Evolutionary conservation across 768 basidiomycete genomes (phyloP).

Genomic region (Serendipita sp.): DNA sequence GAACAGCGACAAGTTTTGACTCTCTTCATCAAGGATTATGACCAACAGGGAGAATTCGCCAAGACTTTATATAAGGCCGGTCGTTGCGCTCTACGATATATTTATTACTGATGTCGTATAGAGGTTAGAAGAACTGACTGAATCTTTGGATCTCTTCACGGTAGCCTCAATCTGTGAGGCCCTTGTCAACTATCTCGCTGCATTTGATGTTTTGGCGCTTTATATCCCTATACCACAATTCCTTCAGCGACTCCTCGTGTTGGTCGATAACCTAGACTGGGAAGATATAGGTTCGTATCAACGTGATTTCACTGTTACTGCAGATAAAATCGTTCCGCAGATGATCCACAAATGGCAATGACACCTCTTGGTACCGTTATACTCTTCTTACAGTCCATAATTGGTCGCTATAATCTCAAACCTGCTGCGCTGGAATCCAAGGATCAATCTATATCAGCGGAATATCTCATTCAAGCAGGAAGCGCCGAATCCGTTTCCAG

Average conservation of each 20-base stretch:
- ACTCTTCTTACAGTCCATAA: conserved; percentile 48
- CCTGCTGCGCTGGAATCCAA: conserved; percentile 31
- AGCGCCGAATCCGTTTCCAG: conserved; percentile 28
- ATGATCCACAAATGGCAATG: conserved; percentile 72
- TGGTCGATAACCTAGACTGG: conserved; percentile 61
- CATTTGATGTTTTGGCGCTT: conserved; percentile 53
- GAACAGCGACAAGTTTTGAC: conserved; percentile 16
- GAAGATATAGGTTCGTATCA: conserved; percentile 54
- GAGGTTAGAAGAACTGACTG: conserved; percentile 45
- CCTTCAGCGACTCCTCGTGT: conserved; percentile 41
- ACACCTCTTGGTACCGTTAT: conserved; percentile 67
- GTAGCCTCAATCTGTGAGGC: conserved; percentile 55
- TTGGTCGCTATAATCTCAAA: conserved; percentile 39
- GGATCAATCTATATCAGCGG: conserved; percentile 34
- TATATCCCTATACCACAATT: conserved; percentile 50
- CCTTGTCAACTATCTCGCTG: conserved; percentile 39
- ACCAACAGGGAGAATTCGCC: conserved; percentile 42
- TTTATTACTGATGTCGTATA: conserved; percentile 7
- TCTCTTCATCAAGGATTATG: conserved; percentile 38
- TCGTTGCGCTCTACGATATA: neutral
- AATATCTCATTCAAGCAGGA: conserved; percentile 27
- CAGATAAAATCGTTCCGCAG: conserved; percentile 22
- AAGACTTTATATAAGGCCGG: conserved; percentile 41
- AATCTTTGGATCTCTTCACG: conserved; percentile 45
- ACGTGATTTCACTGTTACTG: neutral